Evolutionary conservation across 345 rosid genomes (phyloP).

Genomic region (Pistacia integerrima): DNA sequence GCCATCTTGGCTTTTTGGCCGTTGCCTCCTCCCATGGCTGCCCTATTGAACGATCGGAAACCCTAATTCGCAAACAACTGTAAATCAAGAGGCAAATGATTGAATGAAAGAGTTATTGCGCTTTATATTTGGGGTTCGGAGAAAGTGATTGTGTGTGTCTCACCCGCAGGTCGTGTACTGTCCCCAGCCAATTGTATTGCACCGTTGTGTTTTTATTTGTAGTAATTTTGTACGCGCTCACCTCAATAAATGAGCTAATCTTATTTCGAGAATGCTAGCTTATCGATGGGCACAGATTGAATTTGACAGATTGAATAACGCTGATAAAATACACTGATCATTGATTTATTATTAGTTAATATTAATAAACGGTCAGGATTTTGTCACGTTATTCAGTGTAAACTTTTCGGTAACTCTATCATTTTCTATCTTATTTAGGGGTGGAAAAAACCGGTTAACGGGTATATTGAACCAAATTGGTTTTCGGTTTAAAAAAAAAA

Average conservation of each 20-base stretch:
- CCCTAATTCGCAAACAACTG: not conserved
- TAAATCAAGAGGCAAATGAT: not conserved
- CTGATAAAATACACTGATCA: too few relatives aligned
- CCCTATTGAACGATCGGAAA: not conserved
- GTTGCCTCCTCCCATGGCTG: conserved; percentile 55
- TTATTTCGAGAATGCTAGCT: too few relatives aligned
- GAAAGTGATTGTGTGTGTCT: not conserved
- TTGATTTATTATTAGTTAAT: too few relatives aligned
- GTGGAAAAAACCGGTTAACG: too few relatives aligned
- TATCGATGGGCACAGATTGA: too few relatives aligned
- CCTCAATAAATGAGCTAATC: not conserved
- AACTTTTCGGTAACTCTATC: too few relatives aligned
- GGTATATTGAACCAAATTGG: too few relatives aligned
- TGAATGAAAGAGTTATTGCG: not conserved
- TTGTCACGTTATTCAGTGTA: too few relatives aligned
- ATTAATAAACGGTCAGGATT: too few relatives aligned
- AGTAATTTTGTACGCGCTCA: not conserved
- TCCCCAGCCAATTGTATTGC: conserved; percentile 17
- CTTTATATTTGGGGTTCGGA: not conserved
- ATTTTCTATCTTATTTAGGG: too few relatives aligned
- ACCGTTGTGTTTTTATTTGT: not conserved
- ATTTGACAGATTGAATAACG: too few relatives aligned
- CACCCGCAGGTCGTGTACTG: not conserved
- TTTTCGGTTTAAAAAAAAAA: too few relatives aligned
- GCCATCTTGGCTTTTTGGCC: conserved; percentile 59